A percentile compares a stretch with the other conserved stretches of the same genome.
Conservation (phyloP, 192 early-diverging fungal species). For the Backusella sp. region DNA sequence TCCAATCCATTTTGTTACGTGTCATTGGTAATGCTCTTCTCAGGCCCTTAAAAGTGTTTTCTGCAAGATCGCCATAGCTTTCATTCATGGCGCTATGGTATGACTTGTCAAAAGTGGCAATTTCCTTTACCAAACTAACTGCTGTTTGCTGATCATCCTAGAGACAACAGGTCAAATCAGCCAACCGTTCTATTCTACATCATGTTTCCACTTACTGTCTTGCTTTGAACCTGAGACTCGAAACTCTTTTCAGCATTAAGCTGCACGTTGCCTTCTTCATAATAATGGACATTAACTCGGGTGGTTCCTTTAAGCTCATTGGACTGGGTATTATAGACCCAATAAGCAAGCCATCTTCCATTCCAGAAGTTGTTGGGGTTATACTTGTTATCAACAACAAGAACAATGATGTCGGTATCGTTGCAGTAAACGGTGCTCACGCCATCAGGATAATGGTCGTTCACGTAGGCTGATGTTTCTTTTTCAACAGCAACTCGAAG, state of each 20-base stretch:
- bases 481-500: slow-evolving; percentile 59
- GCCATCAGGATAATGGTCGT: slow-evolving; percentile 82
- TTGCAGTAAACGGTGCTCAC: slow-evolving; percentile 61
- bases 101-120: slow-evolving; percentile 71
- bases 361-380: slow-evolving; percentile 96
- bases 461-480: slow-evolving; percentile 61
- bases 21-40: slow-evolving; percentile 90
- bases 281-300: slow-evolving; percentile 93
- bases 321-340: slow-evolving; percentile 63
- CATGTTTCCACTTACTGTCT: background rate
- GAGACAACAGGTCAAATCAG: background rate
- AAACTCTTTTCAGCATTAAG: slow-evolving; percentile 77
- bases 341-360: slow-evolving; percentile 89
- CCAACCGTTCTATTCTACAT: background rate
- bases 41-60: slow-evolving; percentile 88
- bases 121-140: slow-evolving; percentile 57
- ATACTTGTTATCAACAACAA: slow-evolving; percentile 89
- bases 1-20: slow-evolving; percentile 92
- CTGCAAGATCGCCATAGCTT: slow-evolving; percentile 74
- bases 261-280: slow-evolving; percentile 99
- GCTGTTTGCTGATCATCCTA: slow-evolving; percentile 41
- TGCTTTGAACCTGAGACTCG: slow-evolving; percentile 29
- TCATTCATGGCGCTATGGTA: slow-evolving; percentile 87
- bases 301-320: slow-evolving; percentile 67
- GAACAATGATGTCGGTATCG: slow-evolving; percentile 52